Evolutionary conservation across 2,329 filamentous ascomycete species (phyloP).

Genomic region (Fusarium sp.): DNA sequence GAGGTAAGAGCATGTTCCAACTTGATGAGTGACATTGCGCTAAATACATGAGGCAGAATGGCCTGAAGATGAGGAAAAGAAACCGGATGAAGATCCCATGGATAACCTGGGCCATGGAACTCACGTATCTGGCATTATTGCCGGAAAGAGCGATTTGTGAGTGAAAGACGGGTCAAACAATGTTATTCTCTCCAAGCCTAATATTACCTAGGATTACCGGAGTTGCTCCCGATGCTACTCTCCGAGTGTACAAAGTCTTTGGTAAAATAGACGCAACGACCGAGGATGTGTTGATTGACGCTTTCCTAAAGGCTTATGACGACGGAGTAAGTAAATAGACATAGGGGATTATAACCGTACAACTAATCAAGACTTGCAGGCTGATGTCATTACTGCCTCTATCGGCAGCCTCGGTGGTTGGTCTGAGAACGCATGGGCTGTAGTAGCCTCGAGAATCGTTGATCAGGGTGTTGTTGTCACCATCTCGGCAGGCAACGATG

Average conservation of each 20-base stretch:
- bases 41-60: not conserved
- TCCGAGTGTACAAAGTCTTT: constrained; percentile 44
- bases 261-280: not conserved
- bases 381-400: constrained; percentile 49
- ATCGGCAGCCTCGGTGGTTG: constrained; percentile 45
- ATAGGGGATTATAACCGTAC: not conserved
- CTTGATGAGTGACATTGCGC: not conserved
- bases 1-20: not conserved
- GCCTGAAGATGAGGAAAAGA: constrained; percentile 7
- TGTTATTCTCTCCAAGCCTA: too few relatives aligned
- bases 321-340: constrained; percentile 39
- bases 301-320: constrained; percentile 48
- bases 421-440: constrained; percentile 44
- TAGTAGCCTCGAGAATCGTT: constrained; percentile 47
- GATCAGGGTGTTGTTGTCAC: constrained; percentile 56
- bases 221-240: constrained; percentile 43
- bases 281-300: constrained; percentile 41
- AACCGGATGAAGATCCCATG: constrained; percentile 44
- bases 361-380: not conserved
- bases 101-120: constrained; percentile 26
- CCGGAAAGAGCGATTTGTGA: constrained; percentile 28
- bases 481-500: constrained; percentile 57
- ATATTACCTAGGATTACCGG: constrained; percentile 18
- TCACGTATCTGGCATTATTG: constrained; percentile 47
- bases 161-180: too few relatives aligned